Evolutionary conservation across 306 rosid genomes (phyloP).

Genomic region (Cicer pinnatifidum): DNA sequence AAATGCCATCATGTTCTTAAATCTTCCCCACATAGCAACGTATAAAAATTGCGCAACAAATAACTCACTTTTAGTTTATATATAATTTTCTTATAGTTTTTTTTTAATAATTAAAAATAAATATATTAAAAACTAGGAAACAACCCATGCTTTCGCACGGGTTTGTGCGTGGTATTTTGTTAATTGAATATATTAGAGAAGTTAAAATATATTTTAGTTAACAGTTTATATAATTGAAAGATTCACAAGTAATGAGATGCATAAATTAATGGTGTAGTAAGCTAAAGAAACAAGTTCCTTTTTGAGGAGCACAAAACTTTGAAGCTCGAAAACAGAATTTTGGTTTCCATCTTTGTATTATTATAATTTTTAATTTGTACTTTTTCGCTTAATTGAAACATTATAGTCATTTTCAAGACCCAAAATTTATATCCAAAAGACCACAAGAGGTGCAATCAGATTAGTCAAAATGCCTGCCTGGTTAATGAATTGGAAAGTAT

Average conservation of each 20-base stretch:
- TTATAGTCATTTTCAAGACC: constrained; percentile 18
- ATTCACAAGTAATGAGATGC: constrained; percentile 4
- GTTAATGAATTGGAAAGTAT: constrained; percentile 5
- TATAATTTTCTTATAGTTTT: too few relatives aligned
- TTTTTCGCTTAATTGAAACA: not conserved
- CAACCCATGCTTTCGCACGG: too few relatives aligned
- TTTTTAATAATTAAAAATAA: too few relatives aligned
- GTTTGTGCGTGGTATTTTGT: too few relatives aligned
- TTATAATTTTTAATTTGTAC: not conserved
- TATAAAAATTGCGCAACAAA: too few relatives aligned
- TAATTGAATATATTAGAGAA: too few relatives aligned
- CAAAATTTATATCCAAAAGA: not conserved
- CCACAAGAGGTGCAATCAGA: constrained; percentile 26
- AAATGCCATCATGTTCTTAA: too few relatives aligned
- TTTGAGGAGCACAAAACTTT: constrained; percentile 17
- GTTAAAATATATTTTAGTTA: too few relatives aligned
- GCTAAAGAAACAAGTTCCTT: constrained; percentile 31
- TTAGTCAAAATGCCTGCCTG: constrained; percentile 8
- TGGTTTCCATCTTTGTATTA: constrained; percentile 19
- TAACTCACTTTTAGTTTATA: too few relatives aligned
- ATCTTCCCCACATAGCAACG: too few relatives aligned
- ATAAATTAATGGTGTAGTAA: constrained; percentile 6
- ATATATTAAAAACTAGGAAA: too few relatives aligned
- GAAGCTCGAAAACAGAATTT: constrained; percentile 17
- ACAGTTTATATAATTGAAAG: too few relatives aligned